Conservation (phyloP, 768 basidiomycete genomes). For the Russula ochroleuca region DNA sequence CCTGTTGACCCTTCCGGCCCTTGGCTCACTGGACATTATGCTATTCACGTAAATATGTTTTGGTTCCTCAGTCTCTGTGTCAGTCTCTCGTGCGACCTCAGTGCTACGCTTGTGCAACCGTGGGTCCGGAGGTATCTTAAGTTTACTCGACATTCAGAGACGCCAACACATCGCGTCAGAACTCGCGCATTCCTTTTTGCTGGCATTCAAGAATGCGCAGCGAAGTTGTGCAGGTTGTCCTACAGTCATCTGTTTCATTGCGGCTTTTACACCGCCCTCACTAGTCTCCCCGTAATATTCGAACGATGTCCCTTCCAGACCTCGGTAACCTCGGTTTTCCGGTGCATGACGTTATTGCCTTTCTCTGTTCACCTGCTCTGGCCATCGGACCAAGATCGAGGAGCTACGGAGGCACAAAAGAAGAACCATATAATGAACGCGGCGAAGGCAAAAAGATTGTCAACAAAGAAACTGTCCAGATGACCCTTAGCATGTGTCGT, state of each 20-base stretch:
- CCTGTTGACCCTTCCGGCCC: not conserved
- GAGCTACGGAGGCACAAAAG: no score
- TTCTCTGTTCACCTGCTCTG: no score
- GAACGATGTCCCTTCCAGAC: not conserved
- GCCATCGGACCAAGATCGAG: no score
- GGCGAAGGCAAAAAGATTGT: not conserved
- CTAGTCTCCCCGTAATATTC: not conserved
- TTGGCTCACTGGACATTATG: no score
- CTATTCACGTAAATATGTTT: not conserved
- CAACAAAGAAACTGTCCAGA: not conserved
- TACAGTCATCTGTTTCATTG: not conserved
- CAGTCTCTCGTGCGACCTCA: not conserved
- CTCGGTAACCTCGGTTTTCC: not conserved
- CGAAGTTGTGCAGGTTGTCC: not conserved
- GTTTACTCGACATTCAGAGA: slow-evolving; percentile 17
- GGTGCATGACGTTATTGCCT: not conserved
- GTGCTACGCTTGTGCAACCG: not conserved
- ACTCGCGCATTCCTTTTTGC: no score
- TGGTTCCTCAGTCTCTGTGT: slow-evolving; percentile 3
- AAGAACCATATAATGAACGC: no score
- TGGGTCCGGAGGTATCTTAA: not conserved
- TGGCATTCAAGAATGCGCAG: no score
- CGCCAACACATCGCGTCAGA: slow-evolving; percentile 34
- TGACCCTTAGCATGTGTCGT: not conserved
- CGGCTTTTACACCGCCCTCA: not conserved